Conservation (phyloP, 108 stramenopile genomes). For the Parmales sp. region DNA sequence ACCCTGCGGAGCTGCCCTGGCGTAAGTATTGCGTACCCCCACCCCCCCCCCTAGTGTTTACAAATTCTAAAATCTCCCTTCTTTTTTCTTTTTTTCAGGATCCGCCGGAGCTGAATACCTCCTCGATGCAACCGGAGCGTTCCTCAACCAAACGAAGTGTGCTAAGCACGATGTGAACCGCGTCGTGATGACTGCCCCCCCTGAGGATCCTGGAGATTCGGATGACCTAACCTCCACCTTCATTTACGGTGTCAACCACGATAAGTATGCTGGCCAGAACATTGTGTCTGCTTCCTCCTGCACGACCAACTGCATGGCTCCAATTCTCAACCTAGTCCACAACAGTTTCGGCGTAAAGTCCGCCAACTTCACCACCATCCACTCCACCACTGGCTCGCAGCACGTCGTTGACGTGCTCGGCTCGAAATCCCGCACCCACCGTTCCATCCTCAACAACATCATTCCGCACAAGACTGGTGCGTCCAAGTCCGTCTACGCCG, state of each 20-base stretch:
- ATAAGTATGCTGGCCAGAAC: neutral
- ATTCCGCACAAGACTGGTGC: conserved; percentile 4
- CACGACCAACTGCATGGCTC: conserved; percentile 7
- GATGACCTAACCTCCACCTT: neutral
- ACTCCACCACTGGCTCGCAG: conserved; percentile 3
- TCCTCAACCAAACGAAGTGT: neutral
- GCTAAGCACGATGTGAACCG: neutral
- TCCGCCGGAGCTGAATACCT: neutral
- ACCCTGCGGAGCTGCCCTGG: neutral
- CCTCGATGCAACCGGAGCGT: neutral
- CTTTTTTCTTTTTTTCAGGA: neutral
- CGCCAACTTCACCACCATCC: conserved; percentile 1
- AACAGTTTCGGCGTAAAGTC: neutral
- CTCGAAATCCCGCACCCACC: conserved; percentile 7
- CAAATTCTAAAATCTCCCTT: no score
- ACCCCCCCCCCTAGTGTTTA: no score
- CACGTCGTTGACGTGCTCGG: neutral
- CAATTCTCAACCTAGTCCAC: neutral
- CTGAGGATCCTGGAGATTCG: conserved; percentile 5
- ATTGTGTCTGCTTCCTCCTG: neutral
- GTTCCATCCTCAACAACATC: conserved; percentile 8
- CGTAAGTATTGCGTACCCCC: neutral
- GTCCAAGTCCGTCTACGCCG: neutral
- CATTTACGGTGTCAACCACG: conserved; percentile 9
- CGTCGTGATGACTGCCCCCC: neutral